phyloP scores from a whole-genome alignment of 805 yeast genomes.

The Nakazawaea anatomiae region DNA sequence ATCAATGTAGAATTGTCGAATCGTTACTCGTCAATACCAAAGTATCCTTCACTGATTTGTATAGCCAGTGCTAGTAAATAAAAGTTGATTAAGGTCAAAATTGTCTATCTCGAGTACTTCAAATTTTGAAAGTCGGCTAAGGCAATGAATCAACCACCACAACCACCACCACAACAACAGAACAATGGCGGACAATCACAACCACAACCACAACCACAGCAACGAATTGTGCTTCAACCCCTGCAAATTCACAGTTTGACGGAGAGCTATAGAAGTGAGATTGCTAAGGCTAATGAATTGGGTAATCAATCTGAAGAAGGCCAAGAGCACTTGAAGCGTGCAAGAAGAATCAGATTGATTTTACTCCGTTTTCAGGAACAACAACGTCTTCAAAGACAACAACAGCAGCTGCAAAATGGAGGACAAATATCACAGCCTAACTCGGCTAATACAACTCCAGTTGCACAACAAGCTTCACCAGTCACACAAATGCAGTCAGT shows the following conservation, averaged over 20 bases:
- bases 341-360: constrained; percentile 57
- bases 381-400: constrained; percentile 26
- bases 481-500: neutral
- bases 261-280: constrained; percentile 51
- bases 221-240: constrained; percentile 24
- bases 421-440: constrained; percentile 1
- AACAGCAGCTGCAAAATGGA: constrained; percentile 15
- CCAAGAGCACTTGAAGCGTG: constrained; percentile 54
- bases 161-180: no score
- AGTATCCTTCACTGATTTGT: no score
- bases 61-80: no score
- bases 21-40: no score
- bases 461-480: neutral
- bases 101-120: no score
- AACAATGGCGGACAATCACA: neutral
- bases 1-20: no score
- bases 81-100: no score
- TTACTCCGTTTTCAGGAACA: constrained; percentile 50
- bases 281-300: constrained; percentile 55
- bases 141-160: constrained; percentile 12
- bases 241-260: constrained; percentile 54
- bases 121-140: no score
- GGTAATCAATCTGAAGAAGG: constrained; percentile 59
- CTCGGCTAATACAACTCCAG: neutral
- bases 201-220: constrained; percentile 14